These are phyloP conservation scores for Astrothelium macrocarpum DNA, from an alignment of 495 filamentous ascomycete species.

Conservation along the genomic window DNA sequence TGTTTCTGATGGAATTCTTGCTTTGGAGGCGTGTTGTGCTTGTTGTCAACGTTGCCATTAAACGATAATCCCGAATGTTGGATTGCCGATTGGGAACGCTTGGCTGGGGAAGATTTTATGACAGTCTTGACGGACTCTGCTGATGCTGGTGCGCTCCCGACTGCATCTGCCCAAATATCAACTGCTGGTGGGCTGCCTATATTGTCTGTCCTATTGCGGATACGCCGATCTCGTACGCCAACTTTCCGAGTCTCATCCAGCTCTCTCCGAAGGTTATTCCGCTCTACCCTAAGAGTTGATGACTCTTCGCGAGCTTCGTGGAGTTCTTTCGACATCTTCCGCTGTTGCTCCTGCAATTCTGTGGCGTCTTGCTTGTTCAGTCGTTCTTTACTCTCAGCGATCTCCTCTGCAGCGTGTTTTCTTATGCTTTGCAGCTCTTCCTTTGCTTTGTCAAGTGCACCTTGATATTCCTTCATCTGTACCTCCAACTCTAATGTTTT, in stretches of 20 bases:
- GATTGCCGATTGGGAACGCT: background rate
- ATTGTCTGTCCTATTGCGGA: background rate
- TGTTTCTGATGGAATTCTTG: background rate
- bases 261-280: background rate
- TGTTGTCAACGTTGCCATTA: background rate
- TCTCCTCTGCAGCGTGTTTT: background rate
- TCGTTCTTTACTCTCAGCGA: background rate
- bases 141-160: background rate
- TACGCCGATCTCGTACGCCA: background rate
- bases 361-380: background rate
- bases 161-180: background rate
- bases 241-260: background rate
- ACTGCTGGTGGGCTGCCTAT: background rate
- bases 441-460: background rate
- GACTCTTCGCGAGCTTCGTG: constrained; percentile 1
- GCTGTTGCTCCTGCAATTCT: constrained; percentile 3
- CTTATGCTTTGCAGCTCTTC: background rate
- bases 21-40: background rate
- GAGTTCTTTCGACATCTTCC: background rate
- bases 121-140: background rate
- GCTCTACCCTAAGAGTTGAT: background rate
- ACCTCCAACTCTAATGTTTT: constrained; percentile 20
- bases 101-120: background rate
- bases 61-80: background rate
- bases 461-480: constrained; percentile 20